These are phyloP conservation scores for Talaromyces sp. DNA, from an alignment of 2,329 filamentous ascomycete genomes.

Conservation along the genomic window DNA sequence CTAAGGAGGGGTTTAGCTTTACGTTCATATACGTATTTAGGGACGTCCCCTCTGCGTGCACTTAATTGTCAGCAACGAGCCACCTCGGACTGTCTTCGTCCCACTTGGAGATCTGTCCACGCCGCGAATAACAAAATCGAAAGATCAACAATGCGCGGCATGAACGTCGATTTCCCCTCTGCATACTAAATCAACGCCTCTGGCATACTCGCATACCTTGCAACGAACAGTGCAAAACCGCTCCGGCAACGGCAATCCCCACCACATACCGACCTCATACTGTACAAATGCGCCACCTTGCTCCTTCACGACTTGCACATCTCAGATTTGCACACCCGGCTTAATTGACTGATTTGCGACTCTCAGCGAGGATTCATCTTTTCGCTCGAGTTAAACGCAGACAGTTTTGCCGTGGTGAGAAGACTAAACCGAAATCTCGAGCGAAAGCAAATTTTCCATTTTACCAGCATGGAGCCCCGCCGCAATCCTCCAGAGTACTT, in stretches of 20 bases:
- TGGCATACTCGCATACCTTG: background rate
- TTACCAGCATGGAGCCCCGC: slow-evolving; percentile 56
- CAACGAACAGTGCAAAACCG: background rate
- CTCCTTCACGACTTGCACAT: slow-evolving; percentile 2
- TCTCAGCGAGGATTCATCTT: slow-evolving; percentile 21
- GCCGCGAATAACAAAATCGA: background rate
- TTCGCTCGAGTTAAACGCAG: slow-evolving; percentile 12
- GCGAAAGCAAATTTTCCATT: background rate
- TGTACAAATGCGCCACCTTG: slow-evolving; percentile 13
- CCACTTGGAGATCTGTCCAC: background rate
- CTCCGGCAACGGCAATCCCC: slow-evolving; percentile 1
- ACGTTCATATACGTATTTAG: background rate
- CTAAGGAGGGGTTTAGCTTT: slow-evolving; percentile 3
- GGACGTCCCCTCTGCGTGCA: background rate
- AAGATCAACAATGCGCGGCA: background rate
- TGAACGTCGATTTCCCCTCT: background rate
- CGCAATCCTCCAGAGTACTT: slow-evolving; percentile 77
- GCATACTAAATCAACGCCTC: background rate
- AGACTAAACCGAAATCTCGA: background rate
- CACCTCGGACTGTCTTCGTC: background rate
- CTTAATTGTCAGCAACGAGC: background rate
- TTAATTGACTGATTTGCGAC: slow-evolving; percentile 19
- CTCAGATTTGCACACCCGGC: slow-evolving; percentile 16
- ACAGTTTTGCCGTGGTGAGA: slow-evolving; percentile 7
- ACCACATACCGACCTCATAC: slow-evolving; percentile 5